phyloP scores from a whole-genome alignment of 768 basidiomycete genomes.

The Lactifluus hygrophoroides region DNA sequence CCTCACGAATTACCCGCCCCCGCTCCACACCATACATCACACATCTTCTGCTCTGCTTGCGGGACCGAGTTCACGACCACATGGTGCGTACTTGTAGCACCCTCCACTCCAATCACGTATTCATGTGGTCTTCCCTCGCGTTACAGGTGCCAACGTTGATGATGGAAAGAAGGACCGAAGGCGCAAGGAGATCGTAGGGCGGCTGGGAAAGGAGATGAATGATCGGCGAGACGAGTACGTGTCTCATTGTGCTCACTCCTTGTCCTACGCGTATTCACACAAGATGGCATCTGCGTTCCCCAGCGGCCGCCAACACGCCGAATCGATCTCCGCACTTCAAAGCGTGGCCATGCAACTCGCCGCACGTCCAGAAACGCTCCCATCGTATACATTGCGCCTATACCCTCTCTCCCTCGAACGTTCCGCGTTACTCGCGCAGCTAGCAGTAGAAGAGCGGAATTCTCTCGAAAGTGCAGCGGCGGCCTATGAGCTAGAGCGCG shows the following conservation, averaged over 20 bases:
- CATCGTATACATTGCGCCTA: constrained; percentile 61
- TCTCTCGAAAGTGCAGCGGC: constrained; percentile 57
- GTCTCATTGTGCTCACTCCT: constrained; percentile 1
- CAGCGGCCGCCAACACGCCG: constrained; percentile 54
- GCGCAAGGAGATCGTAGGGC: constrained; percentile 60
- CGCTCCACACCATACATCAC: constrained; percentile 31
- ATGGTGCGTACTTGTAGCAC: constrained; percentile 3
- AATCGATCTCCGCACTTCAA: constrained; percentile 54
- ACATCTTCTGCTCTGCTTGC: constrained; percentile 37
- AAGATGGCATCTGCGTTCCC: constrained; percentile 2
- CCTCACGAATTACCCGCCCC: constrained; percentile 31
- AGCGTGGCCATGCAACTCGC: constrained; percentile 52
- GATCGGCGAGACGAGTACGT: constrained; percentile 72
- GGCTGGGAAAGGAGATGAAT: constrained; percentile 61
- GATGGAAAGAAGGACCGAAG: constrained; percentile 55
- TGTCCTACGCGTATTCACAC: constrained; percentile 9
- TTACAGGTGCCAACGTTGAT: constrained; percentile 26
- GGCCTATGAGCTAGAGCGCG: constrained; percentile 71
- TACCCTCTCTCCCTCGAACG: constrained; percentile 71
- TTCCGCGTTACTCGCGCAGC: constrained; percentile 59
- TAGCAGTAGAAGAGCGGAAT: constrained; percentile 59
- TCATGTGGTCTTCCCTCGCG: background rate
- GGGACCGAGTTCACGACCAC: constrained; percentile 7
- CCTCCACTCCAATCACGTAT: background rate
- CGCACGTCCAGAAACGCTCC: constrained; percentile 55